Base-by-base conservation (phyloP, 1,284 basidiomycete species). In the Puccinia polysora region DNA sequence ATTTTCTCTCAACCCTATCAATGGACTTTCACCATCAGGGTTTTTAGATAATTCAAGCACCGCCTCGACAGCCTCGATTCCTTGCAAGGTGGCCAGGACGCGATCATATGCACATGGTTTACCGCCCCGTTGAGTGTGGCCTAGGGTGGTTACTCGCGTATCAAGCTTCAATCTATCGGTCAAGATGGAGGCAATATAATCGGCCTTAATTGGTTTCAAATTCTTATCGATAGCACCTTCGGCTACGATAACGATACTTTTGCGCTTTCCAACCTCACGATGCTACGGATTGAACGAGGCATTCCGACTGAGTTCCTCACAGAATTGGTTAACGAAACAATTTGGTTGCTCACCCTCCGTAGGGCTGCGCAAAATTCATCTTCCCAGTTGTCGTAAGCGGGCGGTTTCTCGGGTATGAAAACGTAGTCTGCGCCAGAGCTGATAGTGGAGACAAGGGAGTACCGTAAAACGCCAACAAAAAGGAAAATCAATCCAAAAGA, bases 191-290 rank as follows among this genome's bases (percentile, higher is more conserved):
- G 93, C 97, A 81, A 99, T 88, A 78, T 92, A 86, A 50, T 92
- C 90, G 4, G 92, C 86, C 67, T 85, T 88, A 81, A 99, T 97
- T 23, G 91, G 91, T 58, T 96, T 87, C 63, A 97, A 85, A 75
- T 91, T 84, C 67, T 84, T 82, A 80, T 97, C 95, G 71, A 90
- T 86, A 12, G 95, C 95, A 30, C 95, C 96, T 76, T 98, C 95
- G 2, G 96, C 95, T 45, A 98, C 88, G 75, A 99, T 96, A 74
- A 99, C 92, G 76, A 99, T 96, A 0, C 92, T 96, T 83, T 96
- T 97, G 77, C 95, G 87, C 82, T 99, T 98, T 49, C 96, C 95
- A 38, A 90, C 82, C 75, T 86, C 84, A 74, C 95, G 89, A 81
- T 97, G 94, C 89, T 95, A 76, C 36, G 45, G 18, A 8, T 23